These are phyloP conservation scores for Oropetium thomaeum DNA, from an alignment of 176 grass and related monocot genomes.

Conservation along the genomic window DNA sequence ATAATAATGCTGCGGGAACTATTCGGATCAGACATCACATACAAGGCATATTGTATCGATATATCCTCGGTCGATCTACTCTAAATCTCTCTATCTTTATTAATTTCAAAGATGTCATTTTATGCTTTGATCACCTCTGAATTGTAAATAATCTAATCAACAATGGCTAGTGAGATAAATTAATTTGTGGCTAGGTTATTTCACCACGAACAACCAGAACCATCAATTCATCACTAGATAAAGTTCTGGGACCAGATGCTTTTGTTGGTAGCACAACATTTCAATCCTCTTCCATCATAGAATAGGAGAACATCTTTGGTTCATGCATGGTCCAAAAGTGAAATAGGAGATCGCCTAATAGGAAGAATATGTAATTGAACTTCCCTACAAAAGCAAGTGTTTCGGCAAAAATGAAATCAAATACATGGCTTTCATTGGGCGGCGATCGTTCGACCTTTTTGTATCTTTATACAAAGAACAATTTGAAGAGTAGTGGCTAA, in stretches of 20 bases:
- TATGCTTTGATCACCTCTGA: background rate
- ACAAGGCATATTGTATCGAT: background rate
- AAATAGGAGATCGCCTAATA: background rate
- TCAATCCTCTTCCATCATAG: background rate
- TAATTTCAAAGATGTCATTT: too few relatives aligned
- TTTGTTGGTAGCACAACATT: background rate
- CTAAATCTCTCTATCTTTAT: background rate
- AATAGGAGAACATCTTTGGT: background rate
- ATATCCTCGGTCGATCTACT: background rate
- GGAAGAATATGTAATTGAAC: background rate
- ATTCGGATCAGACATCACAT: background rate
- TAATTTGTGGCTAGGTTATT: background rate
- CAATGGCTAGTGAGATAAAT: background rate
- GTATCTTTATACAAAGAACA: background rate
- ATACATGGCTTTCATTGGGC: slow-evolving; percentile 13
- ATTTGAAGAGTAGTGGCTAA: background rate
- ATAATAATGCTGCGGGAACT: background rate
- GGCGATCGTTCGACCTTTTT: background rate
- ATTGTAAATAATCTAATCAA: background rate
- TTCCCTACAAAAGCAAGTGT: slow-evolving; percentile 8
- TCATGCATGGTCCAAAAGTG: background rate
- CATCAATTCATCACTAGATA: background rate
- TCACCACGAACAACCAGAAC: background rate
- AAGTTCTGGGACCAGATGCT: background rate
- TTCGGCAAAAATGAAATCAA: slow-evolving; percentile 19